Conservation (phyloP, 768 basidiomycete genomes). For the Leccinum longicurvipes region DNA sequence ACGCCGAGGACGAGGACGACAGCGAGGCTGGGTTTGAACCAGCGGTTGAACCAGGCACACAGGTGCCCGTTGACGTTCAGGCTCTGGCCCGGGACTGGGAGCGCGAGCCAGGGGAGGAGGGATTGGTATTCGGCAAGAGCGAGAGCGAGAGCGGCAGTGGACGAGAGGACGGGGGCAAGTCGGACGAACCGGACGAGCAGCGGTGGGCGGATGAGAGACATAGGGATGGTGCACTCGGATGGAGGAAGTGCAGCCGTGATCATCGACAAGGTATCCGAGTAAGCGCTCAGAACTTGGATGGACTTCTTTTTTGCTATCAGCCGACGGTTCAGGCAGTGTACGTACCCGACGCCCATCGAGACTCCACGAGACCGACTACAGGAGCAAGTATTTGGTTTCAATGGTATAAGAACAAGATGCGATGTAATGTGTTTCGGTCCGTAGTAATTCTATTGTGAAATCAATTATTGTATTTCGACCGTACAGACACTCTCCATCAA, state of each 20-base stretch:
- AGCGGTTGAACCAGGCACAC: background rate
- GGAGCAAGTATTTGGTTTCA: too few species aligned
- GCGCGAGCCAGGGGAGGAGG: background rate
- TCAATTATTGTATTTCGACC: background rate
- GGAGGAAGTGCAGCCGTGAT: background rate
- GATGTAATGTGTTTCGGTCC: background rate
- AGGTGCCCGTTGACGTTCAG: background rate
- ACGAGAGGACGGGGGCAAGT: slow-evolving; percentile 2
- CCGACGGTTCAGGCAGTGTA: too few species aligned
- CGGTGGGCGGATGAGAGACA: background rate
- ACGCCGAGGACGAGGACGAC: background rate
- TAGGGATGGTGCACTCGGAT: background rate
- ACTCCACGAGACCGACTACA: too few species aligned
- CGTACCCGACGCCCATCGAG: too few species aligned
- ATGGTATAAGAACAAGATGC: too few species aligned
- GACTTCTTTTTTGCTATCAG: too few species aligned
- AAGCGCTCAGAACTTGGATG: too few species aligned
- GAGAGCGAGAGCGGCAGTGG: slow-evolving; percentile 1
- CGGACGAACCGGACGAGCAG: background rate
- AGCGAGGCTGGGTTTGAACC: background rate
- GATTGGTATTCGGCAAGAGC: background rate
- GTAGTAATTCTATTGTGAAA: background rate
- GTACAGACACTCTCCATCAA: background rate
- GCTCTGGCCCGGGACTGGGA: background rate
- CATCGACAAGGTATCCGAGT: background rate